phyloP scores from a whole-genome alignment of 2,329 filamentous ascomycete species.

The Sclerotinia minor region DNA sequence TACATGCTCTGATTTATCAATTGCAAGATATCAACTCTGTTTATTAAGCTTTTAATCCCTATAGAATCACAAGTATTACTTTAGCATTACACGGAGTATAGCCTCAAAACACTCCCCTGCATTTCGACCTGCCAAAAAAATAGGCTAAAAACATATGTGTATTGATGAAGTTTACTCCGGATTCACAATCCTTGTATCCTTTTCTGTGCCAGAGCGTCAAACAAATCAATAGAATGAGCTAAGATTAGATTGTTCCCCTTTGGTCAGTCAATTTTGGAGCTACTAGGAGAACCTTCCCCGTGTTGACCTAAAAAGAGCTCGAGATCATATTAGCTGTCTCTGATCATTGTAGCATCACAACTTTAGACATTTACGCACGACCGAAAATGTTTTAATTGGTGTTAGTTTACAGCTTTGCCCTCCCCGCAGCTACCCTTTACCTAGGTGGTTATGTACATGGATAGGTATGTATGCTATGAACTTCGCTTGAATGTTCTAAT shows the following conservation, averaged over 20 bases:
- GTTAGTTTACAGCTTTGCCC: not conserved
- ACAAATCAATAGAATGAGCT: not conserved
- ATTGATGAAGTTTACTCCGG: not conserved
- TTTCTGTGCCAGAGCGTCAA: not conserved
- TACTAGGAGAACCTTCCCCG: slow-evolving; percentile 4
- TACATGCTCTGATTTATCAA: not conserved
- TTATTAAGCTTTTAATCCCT: too few relatives aligned
- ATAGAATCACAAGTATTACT: too few relatives aligned
- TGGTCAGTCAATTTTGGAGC: not conserved
- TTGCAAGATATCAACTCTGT: too few relatives aligned
- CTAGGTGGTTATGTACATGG: too few relatives aligned
- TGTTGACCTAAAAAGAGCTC: not conserved
- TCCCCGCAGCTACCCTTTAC: too few relatives aligned
- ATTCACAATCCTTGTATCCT: not conserved
- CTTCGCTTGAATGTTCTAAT: not conserved
- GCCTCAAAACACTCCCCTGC: not conserved
- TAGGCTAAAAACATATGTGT: not conserved
- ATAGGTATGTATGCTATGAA: not conserved
- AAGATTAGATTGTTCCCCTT: slow-evolving; percentile 4
- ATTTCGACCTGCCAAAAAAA: not conserved
- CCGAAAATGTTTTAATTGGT: not conserved
- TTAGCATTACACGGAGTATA: too few relatives aligned
- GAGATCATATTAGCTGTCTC: not conserved
- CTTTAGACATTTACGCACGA: slow-evolving; percentile 13
- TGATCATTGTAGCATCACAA: not conserved